Evolutionary conservation across 2,329 filamentous ascomycete species (phyloP).

Genomic region (Scedosporium boydii): DNA sequence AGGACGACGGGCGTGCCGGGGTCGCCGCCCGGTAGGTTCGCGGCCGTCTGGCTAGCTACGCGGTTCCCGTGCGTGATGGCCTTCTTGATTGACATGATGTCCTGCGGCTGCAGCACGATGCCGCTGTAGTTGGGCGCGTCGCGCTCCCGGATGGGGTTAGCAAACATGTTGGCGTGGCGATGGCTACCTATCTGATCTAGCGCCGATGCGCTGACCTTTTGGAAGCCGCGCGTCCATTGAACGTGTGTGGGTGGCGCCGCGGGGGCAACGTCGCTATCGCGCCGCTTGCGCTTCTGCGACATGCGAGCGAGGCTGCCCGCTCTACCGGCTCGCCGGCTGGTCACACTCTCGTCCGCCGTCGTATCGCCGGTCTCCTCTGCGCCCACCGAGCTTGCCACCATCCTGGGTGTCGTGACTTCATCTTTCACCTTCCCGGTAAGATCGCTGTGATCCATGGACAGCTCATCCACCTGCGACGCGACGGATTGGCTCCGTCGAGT

Average conservation of each 20-base stretch:
- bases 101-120: slow-evolving; percentile 65
- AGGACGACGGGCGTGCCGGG: slow-evolving; percentile 46
- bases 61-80: slow-evolving; percentile 66
- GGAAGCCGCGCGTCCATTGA: slow-evolving; percentile 66
- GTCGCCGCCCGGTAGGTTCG: slow-evolving; percentile 50
- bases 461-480: slow-evolving; percentile 37
- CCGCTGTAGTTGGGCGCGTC: slow-evolving; percentile 69
- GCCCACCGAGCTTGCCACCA: slow-evolving; percentile 13
- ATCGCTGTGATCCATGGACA: slow-evolving; percentile 31
- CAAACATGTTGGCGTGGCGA: slow-evolving; percentile 71
- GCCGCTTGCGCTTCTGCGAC: slow-evolving; percentile 47
- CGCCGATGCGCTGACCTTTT: slow-evolving; percentile 61
- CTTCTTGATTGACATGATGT: slow-evolving; percentile 68
- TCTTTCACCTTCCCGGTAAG: slow-evolving; percentile 42
- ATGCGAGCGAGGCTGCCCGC: slow-evolving; percentile 27
- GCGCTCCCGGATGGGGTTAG: slow-evolving; percentile 62
- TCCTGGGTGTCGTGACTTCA: slow-evolving; percentile 45
- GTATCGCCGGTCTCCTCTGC: slow-evolving; percentile 47
- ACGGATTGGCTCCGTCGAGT: slow-evolving; percentile 36
- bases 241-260: slow-evolving; percentile 55
- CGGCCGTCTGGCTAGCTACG: slow-evolving; percentile 50
- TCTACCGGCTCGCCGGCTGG: slow-evolving; percentile 26
- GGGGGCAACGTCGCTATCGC: slow-evolving; percentile 34
- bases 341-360: slow-evolving; percentile 42
- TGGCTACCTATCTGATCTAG: slow-evolving; percentile 70